These are phyloP conservation scores for Fagopyrum tataricum DNA, from an alignment of 148 eudicot species.

Conservation along the genomic window DNA sequence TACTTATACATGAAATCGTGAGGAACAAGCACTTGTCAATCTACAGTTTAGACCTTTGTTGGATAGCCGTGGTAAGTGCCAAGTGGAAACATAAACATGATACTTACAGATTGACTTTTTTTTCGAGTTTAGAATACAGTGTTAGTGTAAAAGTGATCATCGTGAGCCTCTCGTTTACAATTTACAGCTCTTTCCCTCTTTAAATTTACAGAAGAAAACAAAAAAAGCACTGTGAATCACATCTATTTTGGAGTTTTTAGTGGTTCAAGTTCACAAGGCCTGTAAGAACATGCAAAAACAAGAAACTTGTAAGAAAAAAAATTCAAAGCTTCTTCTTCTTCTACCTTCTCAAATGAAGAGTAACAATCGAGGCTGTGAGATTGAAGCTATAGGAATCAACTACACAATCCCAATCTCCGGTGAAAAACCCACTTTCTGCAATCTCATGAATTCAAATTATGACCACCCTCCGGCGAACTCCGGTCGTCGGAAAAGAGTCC, in stretches of 20 bases:
- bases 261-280: not conserved
- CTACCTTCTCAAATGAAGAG: constrained; percentile 51
- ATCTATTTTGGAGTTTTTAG: not conserved
- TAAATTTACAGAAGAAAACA: not conserved
- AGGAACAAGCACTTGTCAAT: no score
- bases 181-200: not conserved
- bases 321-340: not conserved
- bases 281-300: constrained; percentile 1
- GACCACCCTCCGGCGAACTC: not conserved
- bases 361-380: constrained; percentile 60
- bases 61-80: no score
- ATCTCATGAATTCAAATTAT: constrained; percentile 15
- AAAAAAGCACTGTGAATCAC: not conserved
- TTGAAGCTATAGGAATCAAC: constrained; percentile 85
- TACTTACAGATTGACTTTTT: not conserved
- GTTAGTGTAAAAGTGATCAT: constrained; percentile 6
- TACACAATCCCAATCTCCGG: constrained; percentile 34
- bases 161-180: not conserved
- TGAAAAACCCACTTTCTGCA: constrained; percentile 20
- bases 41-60: no score
- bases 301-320: constrained; percentile 1
- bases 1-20: no score
- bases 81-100: not conserved
- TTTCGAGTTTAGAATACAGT: not conserved
- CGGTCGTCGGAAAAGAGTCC: constrained; percentile 33